These are phyloP conservation scores for Ramularia collo-cygni DNA, from an alignment of 2,329 filamentous ascomycete genomes.

Conservation along the genomic window DNA sequence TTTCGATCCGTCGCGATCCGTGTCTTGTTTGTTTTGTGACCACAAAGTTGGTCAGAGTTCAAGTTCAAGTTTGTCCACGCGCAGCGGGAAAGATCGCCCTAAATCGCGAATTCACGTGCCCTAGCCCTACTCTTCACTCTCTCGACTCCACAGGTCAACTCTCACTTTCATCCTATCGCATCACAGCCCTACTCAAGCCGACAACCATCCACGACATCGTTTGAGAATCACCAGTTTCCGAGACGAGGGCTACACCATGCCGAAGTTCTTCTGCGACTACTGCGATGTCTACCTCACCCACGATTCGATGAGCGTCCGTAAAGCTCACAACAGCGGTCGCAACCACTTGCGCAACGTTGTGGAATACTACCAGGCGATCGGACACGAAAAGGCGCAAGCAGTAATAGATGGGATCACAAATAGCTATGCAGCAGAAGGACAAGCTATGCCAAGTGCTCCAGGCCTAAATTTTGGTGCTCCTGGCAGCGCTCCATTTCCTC, in stretches of 20 bases:
- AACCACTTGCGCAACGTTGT: conserved; percentile 97
- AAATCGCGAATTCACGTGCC: too few relatives aligned
- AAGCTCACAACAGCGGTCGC: conserved; percentile 92
- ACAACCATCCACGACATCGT: neutral
- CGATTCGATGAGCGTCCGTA: conserved; percentile 99
- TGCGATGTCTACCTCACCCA: conserved; percentile 99
- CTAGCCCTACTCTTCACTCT: too few relatives aligned
- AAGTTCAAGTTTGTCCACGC: too few relatives aligned
- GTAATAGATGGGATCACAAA: conserved; percentile 98
- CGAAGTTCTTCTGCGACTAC: conserved; percentile 63
- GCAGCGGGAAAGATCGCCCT: too few relatives aligned
- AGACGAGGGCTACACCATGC: conserved; percentile 28
- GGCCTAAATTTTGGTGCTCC: conserved; percentile 10
- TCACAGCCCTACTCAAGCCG: neutral
- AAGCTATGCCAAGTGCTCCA: conserved; percentile 77
- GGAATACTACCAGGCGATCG: conserved; percentile 98
- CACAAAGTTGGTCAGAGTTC: too few relatives aligned
- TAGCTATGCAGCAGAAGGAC: conserved; percentile 90
- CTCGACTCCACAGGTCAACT: neutral
- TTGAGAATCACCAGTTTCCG: neutral
- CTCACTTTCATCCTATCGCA: neutral
- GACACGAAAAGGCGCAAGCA: conserved; percentile 95
- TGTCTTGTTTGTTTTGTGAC: too few relatives aligned
- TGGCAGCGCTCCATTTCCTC: conserved; percentile 19
- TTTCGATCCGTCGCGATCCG: too few relatives aligned